Evolutionary conservation across 2,329 filamentous ascomycete species (phyloP).

Genomic region (Phialocephala sp.): DNA sequence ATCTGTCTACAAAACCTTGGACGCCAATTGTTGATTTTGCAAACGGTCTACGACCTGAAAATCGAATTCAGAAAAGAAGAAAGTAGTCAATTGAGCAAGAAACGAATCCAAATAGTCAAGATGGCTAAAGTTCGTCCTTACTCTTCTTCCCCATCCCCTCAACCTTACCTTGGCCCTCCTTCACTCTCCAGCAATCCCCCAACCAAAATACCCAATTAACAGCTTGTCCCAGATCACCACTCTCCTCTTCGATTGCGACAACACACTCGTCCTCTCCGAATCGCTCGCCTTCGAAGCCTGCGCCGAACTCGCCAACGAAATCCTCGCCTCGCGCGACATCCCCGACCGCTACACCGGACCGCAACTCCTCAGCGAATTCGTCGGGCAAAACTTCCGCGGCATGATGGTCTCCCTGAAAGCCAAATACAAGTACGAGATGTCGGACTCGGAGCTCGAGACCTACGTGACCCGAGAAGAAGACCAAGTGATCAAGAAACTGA

Average conservation of each 20-base stretch:
- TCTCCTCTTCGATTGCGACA: slow-evolving; percentile 81
- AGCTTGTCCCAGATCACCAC: slow-evolving; percentile 61
- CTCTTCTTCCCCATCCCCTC: background rate
- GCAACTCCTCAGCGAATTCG: slow-evolving; percentile 82
- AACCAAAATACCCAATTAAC: background rate
- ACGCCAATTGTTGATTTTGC: background rate
- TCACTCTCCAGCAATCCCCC: background rate
- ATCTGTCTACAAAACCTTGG: background rate
- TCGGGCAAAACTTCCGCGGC: slow-evolving; percentile 93
- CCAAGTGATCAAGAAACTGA: slow-evolving; percentile 81
- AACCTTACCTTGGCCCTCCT: background rate
- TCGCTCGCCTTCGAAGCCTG: slow-evolving; percentile 90
- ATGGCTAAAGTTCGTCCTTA: slow-evolving; percentile 24
- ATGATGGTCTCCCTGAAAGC: slow-evolving; percentile 81
- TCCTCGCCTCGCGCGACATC: slow-evolving; percentile 71
- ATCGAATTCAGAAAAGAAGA: background rate
- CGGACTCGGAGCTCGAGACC: slow-evolving; percentile 68
- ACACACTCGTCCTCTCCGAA: slow-evolving; percentile 92
- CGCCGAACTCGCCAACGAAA: slow-evolving; percentile 86
- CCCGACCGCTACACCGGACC: slow-evolving; percentile 75
- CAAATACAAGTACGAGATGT: slow-evolving; percentile 76
- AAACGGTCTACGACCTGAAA: background rate
- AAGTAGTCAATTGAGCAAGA: background rate
- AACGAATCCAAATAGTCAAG: background rate
- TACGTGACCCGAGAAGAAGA: slow-evolving; percentile 83